These are phyloP conservation scores for Sphaerulina vaccinii DNA, from an alignment of 2,329 filamentous ascomycete species.

Conservation along the genomic window DNA sequence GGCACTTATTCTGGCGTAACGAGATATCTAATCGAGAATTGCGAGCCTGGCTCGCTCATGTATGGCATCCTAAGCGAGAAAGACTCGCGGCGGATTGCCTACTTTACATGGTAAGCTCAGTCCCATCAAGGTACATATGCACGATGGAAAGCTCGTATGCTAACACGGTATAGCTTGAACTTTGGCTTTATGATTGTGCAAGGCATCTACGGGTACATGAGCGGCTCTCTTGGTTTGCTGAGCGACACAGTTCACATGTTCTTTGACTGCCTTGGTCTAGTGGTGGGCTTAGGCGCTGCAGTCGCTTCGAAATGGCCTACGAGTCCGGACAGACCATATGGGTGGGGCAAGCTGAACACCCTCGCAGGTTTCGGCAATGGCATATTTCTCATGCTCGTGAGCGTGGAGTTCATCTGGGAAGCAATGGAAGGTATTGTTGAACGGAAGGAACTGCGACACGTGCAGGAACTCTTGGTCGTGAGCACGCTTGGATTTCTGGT, in stretches of 20 bases:
- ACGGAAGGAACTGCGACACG: conserved; percentile 76
- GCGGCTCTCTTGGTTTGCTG: conserved; percentile 88
- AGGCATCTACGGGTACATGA: conserved; percentile 88
- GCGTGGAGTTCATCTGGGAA: conserved; percentile 93
- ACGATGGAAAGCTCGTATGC: conserved; percentile 3
- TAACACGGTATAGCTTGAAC: conserved; percentile 66
- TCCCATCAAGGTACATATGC: conserved; percentile 9
- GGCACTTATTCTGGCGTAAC: conserved; percentile 67
- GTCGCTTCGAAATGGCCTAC: conserved; percentile 97
- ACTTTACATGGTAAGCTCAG: conserved; percentile 78
- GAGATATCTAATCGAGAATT: conserved; percentile 66
- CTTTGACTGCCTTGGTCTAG: conserved; percentile 91
- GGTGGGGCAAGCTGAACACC: conserved; percentile 95
- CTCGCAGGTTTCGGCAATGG: conserved; percentile 95
- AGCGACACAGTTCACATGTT: conserved; percentile 99
- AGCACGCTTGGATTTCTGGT: conserved; percentile 83
- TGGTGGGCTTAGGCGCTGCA: conserved; percentile 84
- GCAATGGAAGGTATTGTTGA: conserved; percentile 84
- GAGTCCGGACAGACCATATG: conserved; percentile 85
- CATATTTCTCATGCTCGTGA: conserved; percentile 91
- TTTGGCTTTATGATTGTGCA: conserved; percentile 94
- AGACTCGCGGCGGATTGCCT: conserved; percentile 92
- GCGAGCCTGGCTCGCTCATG: conserved; percentile 71
- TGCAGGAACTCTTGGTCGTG: conserved; percentile 84
- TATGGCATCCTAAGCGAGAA: conserved; percentile 85